These are phyloP conservation scores for Leishmania guyanensis DNA, from an alignment of 208 protist genomes.

Conservation along the genomic window DNA sequence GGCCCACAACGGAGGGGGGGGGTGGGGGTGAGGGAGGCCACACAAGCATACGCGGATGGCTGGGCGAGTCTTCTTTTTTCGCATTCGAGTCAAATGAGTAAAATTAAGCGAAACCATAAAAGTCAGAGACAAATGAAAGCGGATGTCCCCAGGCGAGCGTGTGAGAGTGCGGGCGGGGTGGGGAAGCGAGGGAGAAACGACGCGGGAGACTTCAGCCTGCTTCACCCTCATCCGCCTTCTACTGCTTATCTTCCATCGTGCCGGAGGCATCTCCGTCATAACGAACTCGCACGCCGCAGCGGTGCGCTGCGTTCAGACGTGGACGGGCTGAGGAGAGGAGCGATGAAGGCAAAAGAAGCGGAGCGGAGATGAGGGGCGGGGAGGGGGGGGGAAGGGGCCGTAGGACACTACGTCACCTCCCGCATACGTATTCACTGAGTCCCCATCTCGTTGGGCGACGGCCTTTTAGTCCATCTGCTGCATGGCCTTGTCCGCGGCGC, in stretches of 20 bases:
- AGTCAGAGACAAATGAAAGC: background rate
- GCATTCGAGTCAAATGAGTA: background rate
- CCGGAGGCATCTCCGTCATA: background rate
- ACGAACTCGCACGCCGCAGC: background rate
- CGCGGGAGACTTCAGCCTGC: background rate
- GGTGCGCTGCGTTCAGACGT: background rate
- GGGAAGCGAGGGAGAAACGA: no score
- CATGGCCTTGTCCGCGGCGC: slow-evolving; percentile 91
- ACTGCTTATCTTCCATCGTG: background rate
- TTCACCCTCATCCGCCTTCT: background rate
- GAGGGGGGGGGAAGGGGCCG: background rate
- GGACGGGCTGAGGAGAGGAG: background rate
- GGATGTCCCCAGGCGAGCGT: background rate
- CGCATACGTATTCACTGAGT: background rate
- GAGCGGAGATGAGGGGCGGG: background rate
- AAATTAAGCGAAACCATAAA: background rate
- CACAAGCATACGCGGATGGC: background rate
- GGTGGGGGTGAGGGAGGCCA: background rate
- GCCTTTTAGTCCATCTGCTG: slow-evolving; percentile 90
- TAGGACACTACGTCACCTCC: background rate
- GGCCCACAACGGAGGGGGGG: background rate
- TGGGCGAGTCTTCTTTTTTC: background rate
- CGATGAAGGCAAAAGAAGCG: background rate
- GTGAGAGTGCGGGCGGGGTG: background rate
- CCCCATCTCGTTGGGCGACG: background rate